Base-by-base conservation (phyloP, 257 asterid genomes). In the Solanum etuberosum region DNA sequence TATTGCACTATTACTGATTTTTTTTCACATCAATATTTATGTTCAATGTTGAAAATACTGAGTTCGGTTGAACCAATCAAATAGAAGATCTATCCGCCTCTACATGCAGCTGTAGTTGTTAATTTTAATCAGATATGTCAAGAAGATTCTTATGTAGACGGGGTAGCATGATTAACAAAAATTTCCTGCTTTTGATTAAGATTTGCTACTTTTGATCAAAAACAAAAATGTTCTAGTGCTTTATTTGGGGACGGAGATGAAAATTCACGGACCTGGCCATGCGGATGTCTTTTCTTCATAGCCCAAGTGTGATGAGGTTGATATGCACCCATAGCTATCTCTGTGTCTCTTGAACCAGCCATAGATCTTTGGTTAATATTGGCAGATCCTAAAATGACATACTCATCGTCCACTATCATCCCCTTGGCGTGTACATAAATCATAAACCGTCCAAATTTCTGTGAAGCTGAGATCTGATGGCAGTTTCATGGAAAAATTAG, bases 281-380 rank as follows among this genome's bases (percentile, higher is more conserved):
- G 86, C 12, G 98, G 98, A 90, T 89, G 94, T 42, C 85, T 88
- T 85, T 90, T 87, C 87, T 91, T 92, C 87, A 90, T 88, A 14
- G 87, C 88, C 98, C 97, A 94, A 37, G 95, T 93, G 91, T 95
- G 90, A 90, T 91, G 91, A 27, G 98, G 98, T 88, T 94, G 98
- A 89, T 94, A 95, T 13, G 98, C 96, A 2, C 98, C 98, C 98
- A 95, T 93, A 34, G 98, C 98, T 34, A 95, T 95, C 91, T 95
- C 98, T 2, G 98, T 95, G 90, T 95, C 98, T 89, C 98, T 92
- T 21, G 96, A 94, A 38, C 98, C 98, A 76, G 94, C 98, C 98
- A 95, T 94, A 6, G 98, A 95, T 81, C 98, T 91, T 87, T 95
- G 96, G 89, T 95, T 94, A 78, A 95, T 95, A 86, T 95, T 95